phyloP scores from a whole-genome alignment of 148 eudicot species.

The Amaranthus palmeri region DNA sequence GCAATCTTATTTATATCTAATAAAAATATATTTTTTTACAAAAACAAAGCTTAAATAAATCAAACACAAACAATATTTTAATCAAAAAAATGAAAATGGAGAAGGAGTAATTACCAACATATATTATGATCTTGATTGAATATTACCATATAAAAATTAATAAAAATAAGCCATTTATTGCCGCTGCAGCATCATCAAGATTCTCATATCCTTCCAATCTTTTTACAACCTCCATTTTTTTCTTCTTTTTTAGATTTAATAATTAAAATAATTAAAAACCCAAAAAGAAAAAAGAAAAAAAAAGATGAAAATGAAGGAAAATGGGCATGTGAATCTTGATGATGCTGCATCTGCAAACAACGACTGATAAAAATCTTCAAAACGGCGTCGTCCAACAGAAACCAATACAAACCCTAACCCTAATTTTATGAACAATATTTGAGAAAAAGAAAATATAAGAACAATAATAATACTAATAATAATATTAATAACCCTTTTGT shows the following conservation, averaged over 20 bases:
- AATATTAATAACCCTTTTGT: too few relatives aligned
- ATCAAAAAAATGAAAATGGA: not conserved
- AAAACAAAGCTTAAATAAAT: too few relatives aligned
- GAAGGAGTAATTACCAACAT: not conserved
- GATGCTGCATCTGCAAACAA: constrained; percentile 82
- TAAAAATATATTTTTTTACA: too few relatives aligned
- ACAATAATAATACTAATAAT: too few relatives aligned
- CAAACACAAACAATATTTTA: not conserved
- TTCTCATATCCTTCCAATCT: constrained; percentile 45
- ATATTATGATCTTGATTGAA: not conserved
- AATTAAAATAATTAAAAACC: not conserved
- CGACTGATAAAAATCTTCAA: constrained; percentile 26
- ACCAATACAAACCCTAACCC: constrained; percentile 31
- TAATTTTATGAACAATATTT: not conserved
- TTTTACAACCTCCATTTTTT: not conserved
- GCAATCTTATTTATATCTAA: too few relatives aligned
- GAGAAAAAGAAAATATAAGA: too few relatives aligned
- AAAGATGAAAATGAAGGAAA: constrained; percentile 12
- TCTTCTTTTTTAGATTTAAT: not conserved
- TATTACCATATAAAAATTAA: not conserved
- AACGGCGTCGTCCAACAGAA: not conserved
- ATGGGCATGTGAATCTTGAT: constrained; percentile 72
- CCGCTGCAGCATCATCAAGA: constrained; percentile 99
- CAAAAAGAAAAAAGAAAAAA: not conserved
- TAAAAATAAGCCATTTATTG: constrained; percentile 49